Evolutionary conservation across 495 filamentous ascomycete species (phyloP).

Genomic region (Astrothelium macrocarpum): DNA sequence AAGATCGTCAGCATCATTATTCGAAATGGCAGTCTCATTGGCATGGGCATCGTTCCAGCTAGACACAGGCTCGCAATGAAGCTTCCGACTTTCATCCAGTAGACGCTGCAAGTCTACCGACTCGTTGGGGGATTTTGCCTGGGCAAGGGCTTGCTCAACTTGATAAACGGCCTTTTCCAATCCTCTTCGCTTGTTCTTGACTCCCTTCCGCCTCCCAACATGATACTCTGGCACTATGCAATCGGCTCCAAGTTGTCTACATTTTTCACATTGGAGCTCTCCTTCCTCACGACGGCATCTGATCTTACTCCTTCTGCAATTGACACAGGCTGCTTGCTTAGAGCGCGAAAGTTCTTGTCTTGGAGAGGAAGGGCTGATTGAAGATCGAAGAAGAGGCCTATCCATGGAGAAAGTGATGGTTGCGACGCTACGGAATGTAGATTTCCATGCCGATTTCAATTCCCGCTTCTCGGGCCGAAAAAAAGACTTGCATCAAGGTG

Average conservation of each 20-base stretch:
- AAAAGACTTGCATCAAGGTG: neutral
- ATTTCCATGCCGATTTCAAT: neutral
- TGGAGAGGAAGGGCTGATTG: neutral
- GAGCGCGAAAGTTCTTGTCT: neutral
- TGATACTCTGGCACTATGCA: conserved; percentile 61
- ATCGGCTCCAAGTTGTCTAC: conserved; percentile 45
- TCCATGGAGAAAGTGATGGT: neutral
- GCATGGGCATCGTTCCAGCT: conserved; percentile 20
- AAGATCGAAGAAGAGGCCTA: neutral
- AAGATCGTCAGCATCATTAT: conserved; percentile 22
- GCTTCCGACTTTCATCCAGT: conserved; percentile 47
- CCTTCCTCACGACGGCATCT: conserved; percentile 48
- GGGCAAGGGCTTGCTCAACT: conserved; percentile 50
- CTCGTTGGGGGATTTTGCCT: neutral
- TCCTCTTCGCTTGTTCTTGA: conserved; percentile 67
- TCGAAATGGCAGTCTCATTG: neutral
- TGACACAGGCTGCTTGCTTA: conserved; percentile 56
- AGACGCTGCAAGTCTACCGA: conserved; percentile 20
- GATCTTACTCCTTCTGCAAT: conserved; percentile 59
- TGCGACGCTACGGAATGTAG: neutral
- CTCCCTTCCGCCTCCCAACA: conserved; percentile 61
- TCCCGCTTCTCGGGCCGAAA: neutral
- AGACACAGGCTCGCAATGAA: conserved; percentile 30
- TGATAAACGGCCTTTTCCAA: conserved; percentile 64
- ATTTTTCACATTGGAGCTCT: conserved; percentile 51